Base-by-base conservation (phyloP, 2,329 filamentous ascomycete genomes). In the Phaeophleospora eucalypticola region DNA sequence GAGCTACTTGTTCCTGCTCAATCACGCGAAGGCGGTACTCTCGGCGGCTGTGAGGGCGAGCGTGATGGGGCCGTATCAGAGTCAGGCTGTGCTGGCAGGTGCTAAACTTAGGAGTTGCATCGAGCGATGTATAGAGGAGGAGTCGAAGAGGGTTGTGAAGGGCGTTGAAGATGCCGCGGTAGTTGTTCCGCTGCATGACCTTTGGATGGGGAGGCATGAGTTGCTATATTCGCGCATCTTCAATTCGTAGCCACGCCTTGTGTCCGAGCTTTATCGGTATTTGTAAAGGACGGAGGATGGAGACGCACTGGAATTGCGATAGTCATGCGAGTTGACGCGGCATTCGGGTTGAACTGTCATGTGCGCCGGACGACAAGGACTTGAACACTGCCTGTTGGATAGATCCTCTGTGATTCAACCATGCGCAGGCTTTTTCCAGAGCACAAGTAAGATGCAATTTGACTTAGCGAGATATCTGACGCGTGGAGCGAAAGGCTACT, bases 151-250 rank as follows among this genome's bases (percentile, higher is more conserved):
- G 12, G 57, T 73, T 12, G 36, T 4, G 12, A 35, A 20, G 3
- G 20, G 44, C 37, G 47, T 47, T 16, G 82, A 86, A 47, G 78
- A 83, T 52, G 86, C 87, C 3, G 86, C 84, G 4, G 86, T 91
- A 71, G 82, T 74, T 45, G 82, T 89, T 52, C 87, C 87, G 1
- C 78, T 83, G 1, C 82, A 91, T 78, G 87, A 93, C 70, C 65
- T 93, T 24, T 93, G 87, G 87, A 76, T 89, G 61, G 87, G 87
- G 3, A 77, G 87, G 62, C 87, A 93, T 66, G 87, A 93, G 74
- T 72, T 88, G 63, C 66, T 93, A 54, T 93, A 93, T 66, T 90
- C 86, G 48, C 80, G 87, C 58, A 91, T 93, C 45, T 93, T 93
- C 63, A 93, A 93, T 68, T 90, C 86, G 24, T 29, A 29, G 24